Evolutionary conservation across 176 grass and related monocot species (phyloP).

Genomic region (Lolium perenne): DNA sequence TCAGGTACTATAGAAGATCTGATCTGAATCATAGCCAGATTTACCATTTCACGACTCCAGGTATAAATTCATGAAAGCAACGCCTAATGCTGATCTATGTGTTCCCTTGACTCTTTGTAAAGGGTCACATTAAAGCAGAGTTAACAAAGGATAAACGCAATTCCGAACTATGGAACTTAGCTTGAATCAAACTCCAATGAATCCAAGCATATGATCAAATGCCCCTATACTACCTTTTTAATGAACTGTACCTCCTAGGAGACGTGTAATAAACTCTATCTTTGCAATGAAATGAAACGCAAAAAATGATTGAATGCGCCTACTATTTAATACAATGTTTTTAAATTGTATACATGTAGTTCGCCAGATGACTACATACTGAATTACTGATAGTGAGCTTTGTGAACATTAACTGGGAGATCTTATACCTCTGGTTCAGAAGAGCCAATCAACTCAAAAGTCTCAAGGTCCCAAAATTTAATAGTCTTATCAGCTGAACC

Average conservation of each 20-base stretch:
- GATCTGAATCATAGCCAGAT: conserved; percentile 8
- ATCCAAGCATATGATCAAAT: conserved; percentile 26
- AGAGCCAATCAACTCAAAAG: conserved; percentile 93
- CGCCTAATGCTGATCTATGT: background rate
- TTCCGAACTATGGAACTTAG: conserved; percentile 19
- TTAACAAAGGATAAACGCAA: background rate
- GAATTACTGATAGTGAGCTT: conserved; percentile 7
- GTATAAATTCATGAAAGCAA: conserved; percentile 26
- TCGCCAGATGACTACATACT: conserved; percentile 16
- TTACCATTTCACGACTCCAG: background rate
- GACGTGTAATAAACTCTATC: no score
- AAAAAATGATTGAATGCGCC: background rate
- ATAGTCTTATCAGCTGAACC: conserved; percentile 87
- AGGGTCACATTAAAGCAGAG: background rate
- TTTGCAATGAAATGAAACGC: no score
- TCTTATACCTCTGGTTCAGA: conserved; percentile 77
- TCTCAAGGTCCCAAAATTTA: conserved; percentile 98
- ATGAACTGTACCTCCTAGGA: no score
- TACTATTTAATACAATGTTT: background rate
- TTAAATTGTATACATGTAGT: conserved; percentile 15
- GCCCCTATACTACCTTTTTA: background rate
- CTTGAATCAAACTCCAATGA: conserved; percentile 23
- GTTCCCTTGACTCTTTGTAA: conserved; percentile 22
- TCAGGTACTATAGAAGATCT: conserved; percentile 6
- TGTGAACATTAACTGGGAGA: conserved; percentile 40